Conservation (phyloP, 2,329 filamentous ascomycete genomes). For the Botrytis tulipae region DNA sequence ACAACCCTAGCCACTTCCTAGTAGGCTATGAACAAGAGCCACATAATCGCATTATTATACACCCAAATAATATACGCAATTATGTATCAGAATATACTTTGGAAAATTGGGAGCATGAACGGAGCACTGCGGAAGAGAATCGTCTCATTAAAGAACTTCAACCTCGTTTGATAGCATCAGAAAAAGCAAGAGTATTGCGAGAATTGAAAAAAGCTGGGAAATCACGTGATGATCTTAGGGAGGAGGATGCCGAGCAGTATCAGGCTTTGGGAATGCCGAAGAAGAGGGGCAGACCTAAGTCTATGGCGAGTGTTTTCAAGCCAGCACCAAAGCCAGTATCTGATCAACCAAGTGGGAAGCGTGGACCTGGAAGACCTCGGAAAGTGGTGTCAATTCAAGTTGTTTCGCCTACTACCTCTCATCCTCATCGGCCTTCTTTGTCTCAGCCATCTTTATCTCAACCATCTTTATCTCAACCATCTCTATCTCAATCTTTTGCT, state of each 20-base stretch:
- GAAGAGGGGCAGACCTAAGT: constrained; percentile 22
- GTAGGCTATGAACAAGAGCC: constrained; percentile 31
- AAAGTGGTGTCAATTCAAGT: constrained; percentile 11
- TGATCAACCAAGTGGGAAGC: not conserved
- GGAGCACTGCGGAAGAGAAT: constrained; percentile 20
- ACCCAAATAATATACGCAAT: constrained; percentile 49
- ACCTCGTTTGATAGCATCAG: constrained; percentile 19
- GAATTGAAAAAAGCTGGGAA: constrained; percentile 17
- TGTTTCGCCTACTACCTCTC: not conserved
- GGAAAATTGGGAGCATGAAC: constrained; percentile 56
- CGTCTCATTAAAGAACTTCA: constrained; percentile 22
- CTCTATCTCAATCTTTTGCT: constrained; percentile 28
- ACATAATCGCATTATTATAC: constrained; percentile 53
- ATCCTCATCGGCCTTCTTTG: constrained; percentile 8
- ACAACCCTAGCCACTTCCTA: constrained; percentile 28
- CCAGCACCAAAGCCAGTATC: not conserved
- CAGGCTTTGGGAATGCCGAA: not conserved
- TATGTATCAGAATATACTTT: constrained; percentile 57
- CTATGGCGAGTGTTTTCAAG: constrained; percentile 14
- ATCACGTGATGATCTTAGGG: constrained; percentile 17
- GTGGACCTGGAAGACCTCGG: constrained; percentile 9
- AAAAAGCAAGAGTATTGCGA: constrained; percentile 16
- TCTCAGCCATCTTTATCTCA: constrained; percentile 32
- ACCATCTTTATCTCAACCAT: constrained; percentile 31
- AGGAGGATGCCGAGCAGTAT: constrained; percentile 17